Evolutionary conservation across 805 yeast species (phyloP), one percentile per base, ranked within the genome.

Genomic region (Priceomyces haplophilus): DNA sequence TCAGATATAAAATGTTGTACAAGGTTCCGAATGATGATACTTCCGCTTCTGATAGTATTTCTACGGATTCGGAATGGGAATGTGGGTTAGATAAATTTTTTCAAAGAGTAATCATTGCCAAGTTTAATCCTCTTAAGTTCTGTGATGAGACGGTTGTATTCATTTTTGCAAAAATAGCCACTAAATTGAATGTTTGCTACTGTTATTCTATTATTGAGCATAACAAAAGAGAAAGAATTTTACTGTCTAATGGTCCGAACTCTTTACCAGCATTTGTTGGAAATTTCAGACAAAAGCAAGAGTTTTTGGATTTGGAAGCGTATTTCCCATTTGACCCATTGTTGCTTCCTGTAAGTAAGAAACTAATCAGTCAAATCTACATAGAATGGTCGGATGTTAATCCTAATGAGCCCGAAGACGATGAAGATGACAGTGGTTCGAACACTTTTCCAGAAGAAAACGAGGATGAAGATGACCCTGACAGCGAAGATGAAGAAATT

Each of bases 271-370:
- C 64, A 27, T 54, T 65, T 16, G 56, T 55, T 24, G 58, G 67
- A 52, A 73, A 75, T 41, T 71, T 78, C 50, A 73, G 74, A 23
- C 79, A 80, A 42, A 82, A 82, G 55, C 90, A 86, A 57, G 96
- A 89, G 56, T 88, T 87, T 56, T 75, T 86, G 51, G 95, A 88
- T 55, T 71, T 91, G 40, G 97, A 90, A 60, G 89, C 93, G n/a
- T 91, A 88, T 60, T 91, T 91, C 64, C 99, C 99, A 10, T 91
- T 87, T 60, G 98, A 91, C 68, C 99, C 99, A 1, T 64, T 93
- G 47, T 79, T 85, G 39, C 73, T 91, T 48, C 84, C 82, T 35
- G 64, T 64, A 8, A 77, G 87, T 37, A 79, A 82, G 53, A 61
- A 65, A 31, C 59, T 79, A 25, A 65, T 93, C 43, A 68, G 73